phyloP scores from a whole-genome alignment of 176 grass and related monocot species.

The Oryza glumipatula region DNA sequence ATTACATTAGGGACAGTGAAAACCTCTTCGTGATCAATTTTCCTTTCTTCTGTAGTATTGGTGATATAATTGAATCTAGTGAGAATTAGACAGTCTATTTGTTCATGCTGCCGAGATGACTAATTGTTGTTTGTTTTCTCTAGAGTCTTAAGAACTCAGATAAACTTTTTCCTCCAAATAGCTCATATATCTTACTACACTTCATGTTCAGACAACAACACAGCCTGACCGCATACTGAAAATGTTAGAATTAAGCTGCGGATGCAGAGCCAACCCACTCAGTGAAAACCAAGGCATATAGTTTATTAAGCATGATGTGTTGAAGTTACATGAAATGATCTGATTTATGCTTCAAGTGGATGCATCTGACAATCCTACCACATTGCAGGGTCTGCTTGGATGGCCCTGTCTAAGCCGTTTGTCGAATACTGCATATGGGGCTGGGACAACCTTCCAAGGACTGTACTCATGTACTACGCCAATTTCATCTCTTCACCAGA shows the following conservation, averaged over 20 bases:
- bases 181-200: background rate
- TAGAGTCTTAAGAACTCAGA: background rate
- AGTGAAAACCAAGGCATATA: background rate
- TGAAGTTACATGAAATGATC: background rate
- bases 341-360: background rate
- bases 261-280: background rate
- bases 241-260: background rate
- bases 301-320: background rate
- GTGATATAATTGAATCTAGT: background rate
- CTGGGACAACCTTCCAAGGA: constrained; percentile 71
- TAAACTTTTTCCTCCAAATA: constrained; percentile 6
- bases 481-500: constrained; percentile 75
- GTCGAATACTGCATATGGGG: constrained; percentile 75
- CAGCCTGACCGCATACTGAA: constrained; percentile 11
- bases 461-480: constrained; percentile 74
- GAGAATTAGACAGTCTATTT: background rate
- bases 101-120: background rate
- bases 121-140: background rate
- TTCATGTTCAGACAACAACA: background rate
- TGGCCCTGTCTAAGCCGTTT: constrained; percentile 62
- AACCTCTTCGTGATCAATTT: background rate
- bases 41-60: background rate
- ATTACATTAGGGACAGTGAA: background rate
- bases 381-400: constrained; percentile 70
- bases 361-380: constrained; percentile 20